These are phyloP conservation scores for Arabidopsis hybrid DNA, from an alignment of 441 rosid species.

Conservation along the genomic window DNA sequence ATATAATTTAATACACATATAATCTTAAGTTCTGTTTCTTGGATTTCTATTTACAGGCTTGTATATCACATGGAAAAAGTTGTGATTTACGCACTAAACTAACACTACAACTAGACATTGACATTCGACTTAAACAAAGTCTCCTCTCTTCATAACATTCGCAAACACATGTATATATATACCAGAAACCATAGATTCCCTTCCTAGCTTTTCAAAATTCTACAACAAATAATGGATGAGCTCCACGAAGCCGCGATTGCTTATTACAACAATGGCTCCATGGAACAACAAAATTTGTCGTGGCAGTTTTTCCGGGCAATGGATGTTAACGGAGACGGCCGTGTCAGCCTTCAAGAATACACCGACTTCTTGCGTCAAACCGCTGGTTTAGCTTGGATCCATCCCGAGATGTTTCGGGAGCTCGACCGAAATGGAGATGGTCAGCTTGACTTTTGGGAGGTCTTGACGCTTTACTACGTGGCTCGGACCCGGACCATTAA, in stretches of 20 bases:
- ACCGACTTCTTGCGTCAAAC: constrained; percentile 12
- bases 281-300: constrained; percentile 13
- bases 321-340: constrained; percentile 28
- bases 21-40: neutral
- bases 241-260: constrained; percentile 29
- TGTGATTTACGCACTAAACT: neutral
- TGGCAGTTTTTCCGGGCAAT: constrained; percentile 33
- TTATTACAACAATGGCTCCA: constrained; percentile 37
- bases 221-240: constrained; percentile 32
- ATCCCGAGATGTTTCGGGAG: constrained; percentile 7
- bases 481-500: constrained; percentile 29
- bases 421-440: constrained; percentile 35
- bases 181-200: neutral
- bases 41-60: neutral
- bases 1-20: neutral
- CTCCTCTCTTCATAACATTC: constrained; percentile 5
- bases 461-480: constrained; percentile 36
- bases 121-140: neutral
- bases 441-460: constrained; percentile 43
- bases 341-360: constrained; percentile 31
- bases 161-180: neutral
- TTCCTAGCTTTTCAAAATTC: neutral
- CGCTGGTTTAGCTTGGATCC: constrained; percentile 17
- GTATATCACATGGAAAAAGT: neutral
- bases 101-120: neutral